Conservation (phyloP, 2,329 filamentous ascomycete species). For the Paecilomyces niveus region DNA sequence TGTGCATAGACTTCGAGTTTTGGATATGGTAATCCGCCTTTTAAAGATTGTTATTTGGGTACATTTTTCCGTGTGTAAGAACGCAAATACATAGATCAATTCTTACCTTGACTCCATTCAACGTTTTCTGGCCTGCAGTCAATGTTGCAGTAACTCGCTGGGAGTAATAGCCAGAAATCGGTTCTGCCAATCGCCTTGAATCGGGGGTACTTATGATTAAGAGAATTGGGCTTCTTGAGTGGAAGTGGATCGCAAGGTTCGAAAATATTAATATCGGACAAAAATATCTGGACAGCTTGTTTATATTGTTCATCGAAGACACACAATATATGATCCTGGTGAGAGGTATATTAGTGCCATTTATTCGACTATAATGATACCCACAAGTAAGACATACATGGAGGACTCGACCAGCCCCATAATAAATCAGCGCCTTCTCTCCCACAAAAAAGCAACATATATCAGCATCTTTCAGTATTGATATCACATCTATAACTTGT, state of each 20-base stretch:
- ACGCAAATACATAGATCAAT: not conserved
- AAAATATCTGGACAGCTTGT: slow-evolving; percentile 7
- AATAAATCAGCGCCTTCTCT: slow-evolving; percentile 9
- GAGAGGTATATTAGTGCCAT: not conserved
- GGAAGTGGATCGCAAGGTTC: slow-evolving; percentile 8
- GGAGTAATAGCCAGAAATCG: slow-evolving; percentile 9
- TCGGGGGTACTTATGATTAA: slow-evolving; percentile 9
- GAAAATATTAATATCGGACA: slow-evolving; percentile 5
- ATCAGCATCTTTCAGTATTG: slow-evolving; percentile 4
- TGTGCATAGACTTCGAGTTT: slow-evolving; percentile 11
- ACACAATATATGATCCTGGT: slow-evolving; percentile 9
- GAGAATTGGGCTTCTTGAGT: slow-evolving; percentile 1
- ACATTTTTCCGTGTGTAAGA: slow-evolving; percentile 1
- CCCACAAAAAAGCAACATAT: slow-evolving; percentile 8
- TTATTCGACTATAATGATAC: not conserved
- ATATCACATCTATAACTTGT: slow-evolving; percentile 5
- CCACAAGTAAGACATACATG: slow-evolving; percentile 3
- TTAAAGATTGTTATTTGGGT: not conserved
- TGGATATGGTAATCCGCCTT: slow-evolving; percentile 11
- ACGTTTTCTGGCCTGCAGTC: slow-evolving; percentile 7
- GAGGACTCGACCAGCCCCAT: slow-evolving; percentile 4
- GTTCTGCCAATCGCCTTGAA: slow-evolving; percentile 10
- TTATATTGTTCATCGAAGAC: slow-evolving; percentile 6
- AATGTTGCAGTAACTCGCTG: slow-evolving; percentile 10
- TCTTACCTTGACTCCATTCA: slow-evolving; percentile 10